A percentile compares a stretch with the other conserved stretches of the same genome.
phyloP scores from a whole-genome alignment of 768 basidiomycete species.

The Tricholoma saponaceum region DNA sequence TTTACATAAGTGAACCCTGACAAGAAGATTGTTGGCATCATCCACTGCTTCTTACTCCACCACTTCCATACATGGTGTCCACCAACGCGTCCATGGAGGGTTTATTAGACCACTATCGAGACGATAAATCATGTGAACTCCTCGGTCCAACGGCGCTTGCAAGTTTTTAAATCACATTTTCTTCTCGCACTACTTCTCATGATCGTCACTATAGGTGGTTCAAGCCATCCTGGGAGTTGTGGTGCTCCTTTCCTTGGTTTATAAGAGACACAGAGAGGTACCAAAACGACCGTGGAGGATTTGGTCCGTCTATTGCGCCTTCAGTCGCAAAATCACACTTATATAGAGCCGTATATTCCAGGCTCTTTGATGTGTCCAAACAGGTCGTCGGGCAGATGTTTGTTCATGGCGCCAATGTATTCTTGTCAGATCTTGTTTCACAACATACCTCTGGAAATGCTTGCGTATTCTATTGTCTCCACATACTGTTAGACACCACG shows the following conservation, averaged over 20 bases:
- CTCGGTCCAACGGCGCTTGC: slow-evolving; percentile 51
- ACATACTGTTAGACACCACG: slow-evolving; percentile 89
- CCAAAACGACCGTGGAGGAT: slow-evolving; percentile 89
- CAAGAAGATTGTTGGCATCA: background rate
- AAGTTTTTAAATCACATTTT: slow-evolving; percentile 17
- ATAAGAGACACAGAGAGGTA: slow-evolving; percentile 84
- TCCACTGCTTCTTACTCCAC: background rate
- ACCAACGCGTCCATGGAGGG: slow-evolving; percentile 1
- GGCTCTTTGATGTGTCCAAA: slow-evolving; percentile 92
- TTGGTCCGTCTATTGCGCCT: slow-evolving; percentile 51
- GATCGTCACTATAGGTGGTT: slow-evolving; percentile 63
- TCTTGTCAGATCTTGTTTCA: slow-evolving; percentile 77
- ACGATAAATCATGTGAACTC: slow-evolving; percentile 50
- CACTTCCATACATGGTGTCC: background rate
- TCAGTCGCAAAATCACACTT: slow-evolving; percentile 5
- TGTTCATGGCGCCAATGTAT: slow-evolving; percentile 73
- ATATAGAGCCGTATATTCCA: slow-evolving; percentile 23
- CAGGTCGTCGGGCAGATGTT: slow-evolving; percentile 86
- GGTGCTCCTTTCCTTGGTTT: slow-evolving; percentile 82
- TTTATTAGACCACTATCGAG: slow-evolving; percentile 26
- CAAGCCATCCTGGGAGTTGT: slow-evolving; percentile 88
- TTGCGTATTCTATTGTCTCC: slow-evolving; percentile 89
- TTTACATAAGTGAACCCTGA: slow-evolving; percentile 1
- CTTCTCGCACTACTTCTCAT: slow-evolving; percentile 35
- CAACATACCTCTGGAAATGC: slow-evolving; percentile 72